Conservation (phyloP, 352 stramenopile genomes). For the Globisporangium apiculatum region DNA sequence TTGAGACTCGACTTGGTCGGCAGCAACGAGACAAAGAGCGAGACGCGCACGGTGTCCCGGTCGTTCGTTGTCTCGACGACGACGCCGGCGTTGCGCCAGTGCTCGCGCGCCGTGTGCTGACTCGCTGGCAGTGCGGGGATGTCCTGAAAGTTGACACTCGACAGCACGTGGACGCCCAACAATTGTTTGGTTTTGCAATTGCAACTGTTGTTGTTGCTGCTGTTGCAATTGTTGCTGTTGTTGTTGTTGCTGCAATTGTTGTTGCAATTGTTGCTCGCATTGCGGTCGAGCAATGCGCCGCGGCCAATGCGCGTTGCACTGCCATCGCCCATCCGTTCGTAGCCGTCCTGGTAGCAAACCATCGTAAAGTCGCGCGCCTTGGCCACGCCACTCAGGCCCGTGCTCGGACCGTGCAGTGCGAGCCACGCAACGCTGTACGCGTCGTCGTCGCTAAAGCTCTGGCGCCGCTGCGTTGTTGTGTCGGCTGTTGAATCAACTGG, state of each 20-base stretch:
- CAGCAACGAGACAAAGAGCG: conserved; percentile 51
- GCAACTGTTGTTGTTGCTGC: neutral
- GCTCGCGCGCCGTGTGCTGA: conserved; percentile 36
- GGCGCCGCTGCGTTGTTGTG: conserved; percentile 13
- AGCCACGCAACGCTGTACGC: conserved; percentile 67
- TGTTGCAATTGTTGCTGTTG: neutral
- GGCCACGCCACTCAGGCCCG: conserved; percentile 26
- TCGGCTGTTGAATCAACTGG: conserved; percentile 9
- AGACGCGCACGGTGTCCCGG: conserved; percentile 35
- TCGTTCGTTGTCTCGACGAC: conserved; percentile 44
- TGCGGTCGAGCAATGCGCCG: conserved; percentile 13
- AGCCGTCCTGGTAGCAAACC: conserved; percentile 66
- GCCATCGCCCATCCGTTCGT: conserved; percentile 29
- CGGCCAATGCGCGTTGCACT: conserved; percentile 19
- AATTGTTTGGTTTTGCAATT: conserved; percentile 9
- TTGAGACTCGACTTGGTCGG: conserved; percentile 37
- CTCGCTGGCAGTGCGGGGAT: conserved; percentile 41
- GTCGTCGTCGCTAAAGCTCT: conserved; percentile 52
- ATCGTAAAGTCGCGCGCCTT: conserved; percentile 56
- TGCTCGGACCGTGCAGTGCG: conserved; percentile 29
- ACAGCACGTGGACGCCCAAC: conserved; percentile 47
- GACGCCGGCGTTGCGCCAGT: conserved; percentile 60
- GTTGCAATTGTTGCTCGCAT: neutral
- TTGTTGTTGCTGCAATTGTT: neutral
- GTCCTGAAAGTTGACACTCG: conserved; percentile 62